Evolutionary conservation across 345 rosid species (phyloP).

Genomic region (Arabidopsis arenosa): DNA sequence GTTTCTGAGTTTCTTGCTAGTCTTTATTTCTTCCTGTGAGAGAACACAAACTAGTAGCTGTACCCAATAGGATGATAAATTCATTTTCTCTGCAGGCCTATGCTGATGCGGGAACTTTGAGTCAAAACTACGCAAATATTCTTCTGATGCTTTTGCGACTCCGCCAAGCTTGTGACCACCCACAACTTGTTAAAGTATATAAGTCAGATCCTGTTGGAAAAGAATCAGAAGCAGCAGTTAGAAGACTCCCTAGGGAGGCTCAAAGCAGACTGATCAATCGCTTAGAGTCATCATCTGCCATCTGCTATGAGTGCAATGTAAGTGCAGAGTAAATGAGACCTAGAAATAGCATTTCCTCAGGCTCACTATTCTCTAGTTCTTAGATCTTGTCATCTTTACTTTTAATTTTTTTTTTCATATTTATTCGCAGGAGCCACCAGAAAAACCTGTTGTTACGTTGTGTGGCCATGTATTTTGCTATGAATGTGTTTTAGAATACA

Average conservation of each 20-base stretch:
- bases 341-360: constrained; percentile 20
- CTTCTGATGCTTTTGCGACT: constrained; percentile 97
- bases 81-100: constrained; percentile 63
- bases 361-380: constrained; percentile 22
- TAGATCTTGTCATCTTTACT: constrained; percentile 17
- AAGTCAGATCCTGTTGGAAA: constrained; percentile 67
- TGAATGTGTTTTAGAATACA: constrained; percentile 77
- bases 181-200: constrained; percentile 73
- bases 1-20: constrained; percentile 13
- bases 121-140: constrained; percentile 92
- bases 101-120: constrained; percentile 94
- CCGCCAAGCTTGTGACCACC: constrained; percentile 98
- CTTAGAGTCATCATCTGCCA: constrained; percentile 62
- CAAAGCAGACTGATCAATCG: constrained; percentile 54
- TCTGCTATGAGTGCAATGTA: constrained; percentile 75
- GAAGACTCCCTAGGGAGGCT: constrained; percentile 63
- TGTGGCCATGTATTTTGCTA: constrained; percentile 94
- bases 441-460: constrained; percentile 83
- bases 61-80: constrained; percentile 28
- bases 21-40: constrained; percentile 5
- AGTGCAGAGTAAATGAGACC: constrained; percentile 44
- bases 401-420: constrained; percentile 8
- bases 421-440: constrained; percentile 88
- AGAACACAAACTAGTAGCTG: constrained; percentile 15
- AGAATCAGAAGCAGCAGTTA: constrained; percentile 71